Base-by-base conservation (phyloP, 345 rosid species). In the Cardamine resedifolia region DNA sequence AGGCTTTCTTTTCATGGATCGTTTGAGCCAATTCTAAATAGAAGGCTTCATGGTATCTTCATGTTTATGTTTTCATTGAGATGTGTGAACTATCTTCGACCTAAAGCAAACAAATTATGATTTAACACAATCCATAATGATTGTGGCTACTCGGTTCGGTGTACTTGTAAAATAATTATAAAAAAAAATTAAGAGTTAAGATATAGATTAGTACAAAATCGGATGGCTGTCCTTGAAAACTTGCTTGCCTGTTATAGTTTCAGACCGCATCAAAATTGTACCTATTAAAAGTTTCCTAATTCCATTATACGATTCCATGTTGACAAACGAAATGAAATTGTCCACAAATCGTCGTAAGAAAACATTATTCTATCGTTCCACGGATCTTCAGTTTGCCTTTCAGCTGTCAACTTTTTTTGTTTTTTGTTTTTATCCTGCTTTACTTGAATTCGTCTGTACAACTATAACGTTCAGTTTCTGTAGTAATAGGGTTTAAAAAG, bases 21-120 rank as follows among this genome's bases (percentile, higher is more conserved):
- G 27, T 48, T 23, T 34, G 36, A 58, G 38, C 49, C 28, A 58
- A 50, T 16, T 70, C 23, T 23, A 52, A 44, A 9, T 9, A 52
- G 27, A 52, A 38, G 19, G 26, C 14, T 26, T 27, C 43, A 36
- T 57, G 60, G 60, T 28, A 74, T 36, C 44, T 50, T 58, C 59
- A 48, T 36, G 43, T 48, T 47, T 43, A 57, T 74, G 64, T 49
- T 57, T 14, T 1, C 48, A 23, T 72, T 45, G 56, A 64, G 38
- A 64, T 58, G 20, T 50, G 38, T 49, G 69, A 52, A 60, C 36
- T 75, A 59, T 58, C 73, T 68, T 75, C 9, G 51, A 61, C 15
- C 55, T 68, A 53, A 75, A 68, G 79, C 70, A 53, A 60, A 51
- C 44, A 30, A 28, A 28, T 68, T 68, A 68, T 61, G 64, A 61